Evolutionary conservation across 192 early-diverging fungal genomes (phyloP).

Genomic region (Backusella australiensis): DNA sequence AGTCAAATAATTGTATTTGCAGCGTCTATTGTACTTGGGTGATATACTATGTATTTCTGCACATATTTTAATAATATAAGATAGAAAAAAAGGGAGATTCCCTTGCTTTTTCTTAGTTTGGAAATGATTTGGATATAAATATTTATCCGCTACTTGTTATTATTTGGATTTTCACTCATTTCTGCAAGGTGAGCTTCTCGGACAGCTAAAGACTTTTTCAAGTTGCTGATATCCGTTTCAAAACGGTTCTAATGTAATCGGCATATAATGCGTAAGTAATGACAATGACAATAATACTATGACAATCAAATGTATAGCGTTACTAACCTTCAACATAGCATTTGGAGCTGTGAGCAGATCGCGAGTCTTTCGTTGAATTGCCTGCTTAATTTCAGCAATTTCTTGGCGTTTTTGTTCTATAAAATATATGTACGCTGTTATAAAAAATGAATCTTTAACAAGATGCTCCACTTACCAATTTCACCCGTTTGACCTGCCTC

Average conservation of each 20-base stretch:
- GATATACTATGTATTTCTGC: too few species aligned
- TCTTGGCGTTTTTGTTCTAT: conserved; percentile 53
- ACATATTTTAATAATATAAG: too few species aligned
- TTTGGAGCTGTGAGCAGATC: conserved; percentile 61
- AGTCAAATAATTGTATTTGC: too few species aligned
- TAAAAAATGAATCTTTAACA: neutral
- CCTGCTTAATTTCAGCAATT: conserved; percentile 59
- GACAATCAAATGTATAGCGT: neutral
- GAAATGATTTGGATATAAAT: neutral
- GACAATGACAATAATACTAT: neutral
- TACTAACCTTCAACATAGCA: conserved; percentile 67
- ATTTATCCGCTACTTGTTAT: neutral
- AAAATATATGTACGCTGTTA: neutral
- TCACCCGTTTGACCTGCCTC: conserved; percentile 37
- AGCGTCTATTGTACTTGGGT: too few species aligned
- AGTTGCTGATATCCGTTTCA: conserved; percentile 55
- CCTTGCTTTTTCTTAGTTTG: neutral
- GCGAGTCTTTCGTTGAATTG: conserved; percentile 52
- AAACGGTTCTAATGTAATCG: conserved; percentile 55
- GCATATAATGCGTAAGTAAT: neutral
- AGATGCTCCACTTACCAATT: conserved; percentile 24
- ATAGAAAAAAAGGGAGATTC: too few species aligned
- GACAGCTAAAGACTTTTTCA: conserved; percentile 56
- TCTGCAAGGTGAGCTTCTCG: conserved; percentile 61
- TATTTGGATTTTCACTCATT: conserved; percentile 17